Evolutionary conservation across 441 rosid genomes (phyloP).

Genomic region (Erodium moschatum): DNA sequence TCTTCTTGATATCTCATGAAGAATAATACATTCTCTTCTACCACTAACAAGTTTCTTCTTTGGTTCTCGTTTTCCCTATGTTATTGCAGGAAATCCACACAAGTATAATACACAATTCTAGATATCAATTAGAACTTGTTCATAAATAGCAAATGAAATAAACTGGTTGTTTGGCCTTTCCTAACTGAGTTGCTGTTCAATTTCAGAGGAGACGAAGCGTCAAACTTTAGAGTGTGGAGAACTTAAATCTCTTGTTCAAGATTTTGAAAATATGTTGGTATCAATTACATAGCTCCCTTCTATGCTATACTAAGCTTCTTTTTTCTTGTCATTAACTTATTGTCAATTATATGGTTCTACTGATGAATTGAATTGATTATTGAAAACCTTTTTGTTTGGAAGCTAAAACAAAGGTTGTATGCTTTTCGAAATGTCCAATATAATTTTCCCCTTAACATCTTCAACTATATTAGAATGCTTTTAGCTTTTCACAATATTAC

Average conservation of each 20-base stretch:
- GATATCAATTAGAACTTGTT: background rate
- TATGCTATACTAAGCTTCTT: background rate
- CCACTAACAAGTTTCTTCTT: background rate
- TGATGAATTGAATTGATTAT: background rate
- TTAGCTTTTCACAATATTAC: too few relatives aligned
- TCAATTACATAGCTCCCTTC: background rate
- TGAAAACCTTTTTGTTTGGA: too few relatives aligned
- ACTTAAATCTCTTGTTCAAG: constrained; percentile 58
- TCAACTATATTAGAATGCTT: too few relatives aligned
- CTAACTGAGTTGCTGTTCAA: constrained; percentile 17
- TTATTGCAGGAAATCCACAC: background rate
- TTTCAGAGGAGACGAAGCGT: constrained; percentile 57
- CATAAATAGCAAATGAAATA: background rate
- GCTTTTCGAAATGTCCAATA: too few relatives aligned
- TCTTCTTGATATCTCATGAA: too few relatives aligned
- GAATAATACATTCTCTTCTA: too few relatives aligned
- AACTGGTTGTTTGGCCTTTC: background rate
- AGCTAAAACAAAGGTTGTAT: too few relatives aligned
- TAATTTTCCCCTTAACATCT: too few relatives aligned
- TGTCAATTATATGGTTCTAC: background rate
- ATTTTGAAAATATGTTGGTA: constrained; percentile 52
- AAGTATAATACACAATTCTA: background rate
- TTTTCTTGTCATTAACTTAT: background rate
- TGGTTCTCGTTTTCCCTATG: background rate
- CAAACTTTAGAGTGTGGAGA: constrained; percentile 51